Evolutionary conservation across 495 filamentous ascomycete genomes (phyloP).

Genomic region (Tuber aestivum): DNA sequence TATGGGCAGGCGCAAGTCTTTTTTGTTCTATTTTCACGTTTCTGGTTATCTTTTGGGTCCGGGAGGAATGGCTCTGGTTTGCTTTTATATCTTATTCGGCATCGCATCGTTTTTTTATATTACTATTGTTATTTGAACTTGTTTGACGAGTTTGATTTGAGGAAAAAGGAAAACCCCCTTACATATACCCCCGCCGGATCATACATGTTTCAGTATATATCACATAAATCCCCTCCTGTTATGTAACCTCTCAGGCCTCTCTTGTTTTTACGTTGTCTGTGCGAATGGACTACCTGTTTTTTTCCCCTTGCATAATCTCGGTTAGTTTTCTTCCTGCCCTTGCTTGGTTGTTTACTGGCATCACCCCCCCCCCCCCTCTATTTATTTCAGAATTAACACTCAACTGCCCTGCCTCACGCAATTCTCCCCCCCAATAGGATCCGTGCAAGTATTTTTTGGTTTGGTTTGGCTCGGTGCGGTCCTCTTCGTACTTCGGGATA

Average conservation of each 20-base stretch:
- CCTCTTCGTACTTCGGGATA: neutral
- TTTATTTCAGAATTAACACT: neutral
- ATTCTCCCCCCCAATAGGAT: neutral
- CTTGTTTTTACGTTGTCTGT: neutral
- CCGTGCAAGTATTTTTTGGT: neutral
- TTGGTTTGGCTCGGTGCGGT: neutral
- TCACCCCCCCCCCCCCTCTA: neutral
- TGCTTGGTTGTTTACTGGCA: neutral
- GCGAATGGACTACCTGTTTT: neutral
- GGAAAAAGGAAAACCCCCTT: neutral
- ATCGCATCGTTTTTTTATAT: slow-evolving; percentile 15
- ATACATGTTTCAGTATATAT: neutral
- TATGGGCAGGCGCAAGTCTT: slow-evolving; percentile 32
- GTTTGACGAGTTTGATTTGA: neutral
- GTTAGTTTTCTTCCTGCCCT: neutral
- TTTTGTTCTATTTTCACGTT: slow-evolving; percentile 20
- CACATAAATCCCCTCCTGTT: slow-evolving; percentile 1
- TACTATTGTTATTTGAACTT: slow-evolving; percentile 12
- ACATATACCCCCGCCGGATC: neutral
- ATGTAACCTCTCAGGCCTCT: neutral
- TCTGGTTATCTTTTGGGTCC: slow-evolving; percentile 14
- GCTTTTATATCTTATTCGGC: slow-evolving; percentile 4
- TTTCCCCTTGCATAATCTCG: neutral
- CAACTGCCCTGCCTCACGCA: neutral
- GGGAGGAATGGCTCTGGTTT: slow-evolving; percentile 20